A percentile compares a stretch with the other conserved stretches of the same genome.
Conservation (phyloP, 202 grass and related monocot genomes). For the Tripidium arundinaceum region DNA sequence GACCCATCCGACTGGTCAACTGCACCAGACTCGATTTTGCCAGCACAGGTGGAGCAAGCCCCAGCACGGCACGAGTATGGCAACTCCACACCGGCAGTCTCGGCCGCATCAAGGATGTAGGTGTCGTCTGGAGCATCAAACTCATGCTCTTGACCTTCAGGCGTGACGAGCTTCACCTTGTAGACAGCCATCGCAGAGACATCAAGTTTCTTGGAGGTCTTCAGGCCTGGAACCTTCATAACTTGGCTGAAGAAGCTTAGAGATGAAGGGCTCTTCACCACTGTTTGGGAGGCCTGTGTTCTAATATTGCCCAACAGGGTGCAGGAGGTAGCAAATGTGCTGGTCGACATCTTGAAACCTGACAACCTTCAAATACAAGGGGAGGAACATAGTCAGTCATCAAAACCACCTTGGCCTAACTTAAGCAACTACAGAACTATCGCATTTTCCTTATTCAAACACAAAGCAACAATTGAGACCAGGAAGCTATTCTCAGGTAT, state of each 20-base stretch:
- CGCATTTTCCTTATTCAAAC: not conserved
- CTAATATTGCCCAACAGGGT: conserved; percentile 40
- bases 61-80: conserved; percentile 83
- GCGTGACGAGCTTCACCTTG: conserved; percentile 75
- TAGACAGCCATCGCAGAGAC: conserved; percentile 58
- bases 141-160: conserved; percentile 53
- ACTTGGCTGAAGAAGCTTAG: conserved; percentile 43
- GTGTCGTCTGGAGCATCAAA: conserved; percentile 75
- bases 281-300: conserved; percentile 11
- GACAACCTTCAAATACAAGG: not conserved
- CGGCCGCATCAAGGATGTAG: conserved; percentile 82
- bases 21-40: conserved; percentile 40
- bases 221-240: conserved; percentile 35
- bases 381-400: conserved; percentile 1
- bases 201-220: conserved; percentile 42
- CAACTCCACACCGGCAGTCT: conserved; percentile 65
- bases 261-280: conserved; percentile 30
- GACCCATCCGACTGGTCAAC: conserved; percentile 91
- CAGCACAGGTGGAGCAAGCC: conserved; percentile 82
- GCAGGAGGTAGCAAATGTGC: conserved; percentile 45
- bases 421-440: not conserved
- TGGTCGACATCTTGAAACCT: conserved; percentile 55
- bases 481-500: not conserved
- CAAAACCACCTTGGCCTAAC: not conserved
- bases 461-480: not conserved